A percentile compares a stretch with the other conserved stretches of the same genome.
phyloP scores from a whole-genome alignment of 805 yeast genomes.

The Kazachstania psychrophila region DNA sequence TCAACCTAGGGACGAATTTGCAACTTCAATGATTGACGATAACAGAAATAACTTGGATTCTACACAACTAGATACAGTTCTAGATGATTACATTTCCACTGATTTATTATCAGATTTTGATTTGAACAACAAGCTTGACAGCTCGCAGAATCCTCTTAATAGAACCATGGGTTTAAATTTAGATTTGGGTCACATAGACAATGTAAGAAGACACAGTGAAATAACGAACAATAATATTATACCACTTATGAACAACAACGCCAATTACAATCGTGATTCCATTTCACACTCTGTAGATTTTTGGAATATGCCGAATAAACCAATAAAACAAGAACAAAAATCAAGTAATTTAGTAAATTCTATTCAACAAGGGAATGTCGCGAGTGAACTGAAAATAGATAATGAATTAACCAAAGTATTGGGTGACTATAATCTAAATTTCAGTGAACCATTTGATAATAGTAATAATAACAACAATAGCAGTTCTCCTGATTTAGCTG shows the following conservation, averaged over 20 bases:
- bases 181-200: not conserved
- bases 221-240: conserved; percentile 8
- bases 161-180: conserved; percentile 1
- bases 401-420: conserved; percentile 19
- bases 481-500: not conserved
- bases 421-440: conserved; percentile 20
- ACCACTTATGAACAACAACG: conserved; percentile 6
- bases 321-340: not conserved
- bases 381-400: conserved; percentile 10
- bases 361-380: not conserved
- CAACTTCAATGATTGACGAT: too few relatives aligned
- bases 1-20: not conserved
- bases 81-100: conserved; percentile 3
- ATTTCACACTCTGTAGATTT: conserved; percentile 24
- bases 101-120: not conserved
- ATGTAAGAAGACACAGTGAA: conserved; percentile 17
- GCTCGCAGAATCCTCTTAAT: too few relatives aligned
- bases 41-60: not conserved
- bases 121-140: too few relatives aligned
- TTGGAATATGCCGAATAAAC: conserved; percentile 13
- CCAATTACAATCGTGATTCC: conserved; percentile 21
- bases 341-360: not conserved
- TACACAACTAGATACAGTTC: conserved; percentile 5
- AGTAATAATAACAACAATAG: not conserved
- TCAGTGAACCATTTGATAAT: conserved; percentile 4